These are phyloP conservation scores for Fraxinus anomala DNA, from an alignment of 257 asterid species.

Conservation along the genomic window DNA sequence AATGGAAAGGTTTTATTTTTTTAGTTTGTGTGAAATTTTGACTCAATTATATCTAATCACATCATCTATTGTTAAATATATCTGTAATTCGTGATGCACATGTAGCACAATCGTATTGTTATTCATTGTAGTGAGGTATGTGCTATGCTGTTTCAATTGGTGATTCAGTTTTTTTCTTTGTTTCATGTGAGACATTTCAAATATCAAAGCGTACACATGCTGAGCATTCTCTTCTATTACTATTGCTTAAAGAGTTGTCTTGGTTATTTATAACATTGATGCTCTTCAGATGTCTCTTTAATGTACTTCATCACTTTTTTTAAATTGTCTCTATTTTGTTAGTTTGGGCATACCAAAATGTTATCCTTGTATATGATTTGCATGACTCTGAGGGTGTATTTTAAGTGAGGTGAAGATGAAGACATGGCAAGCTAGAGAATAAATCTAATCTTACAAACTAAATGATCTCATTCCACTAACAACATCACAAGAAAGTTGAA, in stretches of 20 bases:
- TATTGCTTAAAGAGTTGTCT: too few species aligned
- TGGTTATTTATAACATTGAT: slow-evolving; percentile 10
- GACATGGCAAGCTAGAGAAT: background rate
- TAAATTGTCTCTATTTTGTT: background rate
- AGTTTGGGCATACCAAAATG: background rate
- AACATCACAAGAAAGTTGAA: too few species aligned
- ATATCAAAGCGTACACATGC: too few species aligned
- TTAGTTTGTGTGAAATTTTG: too few species aligned
- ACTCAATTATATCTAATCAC: too few species aligned
- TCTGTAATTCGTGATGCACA: too few species aligned
- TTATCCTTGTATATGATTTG: background rate
- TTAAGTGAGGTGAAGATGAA: background rate
- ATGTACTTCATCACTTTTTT: background rate
- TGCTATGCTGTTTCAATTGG: slow-evolving; percentile 7
- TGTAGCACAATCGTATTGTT: background rate
- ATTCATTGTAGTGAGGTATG: background rate
- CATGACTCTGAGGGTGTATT: too few species aligned
- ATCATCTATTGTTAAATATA: too few species aligned
- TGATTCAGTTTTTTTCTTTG: background rate
- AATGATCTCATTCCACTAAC: too few species aligned
- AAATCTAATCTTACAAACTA: background rate
- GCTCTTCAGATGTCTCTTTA: slow-evolving; percentile 2
- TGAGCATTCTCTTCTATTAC: too few species aligned
- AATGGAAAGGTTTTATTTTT: too few species aligned
- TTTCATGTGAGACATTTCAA: slow-evolving; percentile 1